Conservation (phyloP, 208 protist species). For the Leishmania martiniquensis region DNA sequence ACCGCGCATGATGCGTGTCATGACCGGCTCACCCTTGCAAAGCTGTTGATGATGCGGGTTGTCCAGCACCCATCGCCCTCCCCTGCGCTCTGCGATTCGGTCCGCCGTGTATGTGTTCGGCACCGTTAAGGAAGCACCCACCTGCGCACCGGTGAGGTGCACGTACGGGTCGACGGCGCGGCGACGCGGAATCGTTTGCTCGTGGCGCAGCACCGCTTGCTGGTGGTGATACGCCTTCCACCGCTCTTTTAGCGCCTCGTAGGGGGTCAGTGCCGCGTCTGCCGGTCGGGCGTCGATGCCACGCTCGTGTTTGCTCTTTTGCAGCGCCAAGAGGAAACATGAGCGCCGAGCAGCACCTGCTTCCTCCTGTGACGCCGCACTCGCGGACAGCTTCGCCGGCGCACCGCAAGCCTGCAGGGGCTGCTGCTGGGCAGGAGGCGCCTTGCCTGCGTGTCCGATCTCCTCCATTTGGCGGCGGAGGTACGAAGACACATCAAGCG, state of each 20-base stretch:
- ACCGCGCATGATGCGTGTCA: constrained; percentile 77
- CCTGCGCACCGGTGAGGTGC: constrained; percentile 59
- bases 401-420: constrained; percentile 5
- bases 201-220: constrained; percentile 68
- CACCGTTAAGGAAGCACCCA: constrained; percentile 28
- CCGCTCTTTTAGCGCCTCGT: constrained; percentile 18
- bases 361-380: constrained; percentile 1
- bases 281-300: constrained; percentile 7
- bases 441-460: constrained; percentile 37
- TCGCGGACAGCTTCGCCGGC: constrained; percentile 9
- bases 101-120: constrained; percentile 56
- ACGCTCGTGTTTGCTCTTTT: constrained; percentile 42
- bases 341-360: constrained; percentile 26
- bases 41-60: constrained; percentile 78
- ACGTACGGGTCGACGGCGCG: constrained; percentile 62
- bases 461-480: constrained; percentile 49
- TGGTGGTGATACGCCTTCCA: constrained; percentile 39
- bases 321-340: constrained; percentile 49
- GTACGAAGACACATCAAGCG: constrained; percentile 40
- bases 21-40: constrained; percentile 63
- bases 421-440: constrained; percentile 13
- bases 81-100: constrained; percentile 32
- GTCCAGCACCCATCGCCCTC: constrained; percentile 61
- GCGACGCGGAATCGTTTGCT: constrained; percentile 64
- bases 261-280: constrained; percentile 13